Conservation (phyloP, 2,329 filamentous ascomycete species). For the Paecilomyces sp. region DNA sequence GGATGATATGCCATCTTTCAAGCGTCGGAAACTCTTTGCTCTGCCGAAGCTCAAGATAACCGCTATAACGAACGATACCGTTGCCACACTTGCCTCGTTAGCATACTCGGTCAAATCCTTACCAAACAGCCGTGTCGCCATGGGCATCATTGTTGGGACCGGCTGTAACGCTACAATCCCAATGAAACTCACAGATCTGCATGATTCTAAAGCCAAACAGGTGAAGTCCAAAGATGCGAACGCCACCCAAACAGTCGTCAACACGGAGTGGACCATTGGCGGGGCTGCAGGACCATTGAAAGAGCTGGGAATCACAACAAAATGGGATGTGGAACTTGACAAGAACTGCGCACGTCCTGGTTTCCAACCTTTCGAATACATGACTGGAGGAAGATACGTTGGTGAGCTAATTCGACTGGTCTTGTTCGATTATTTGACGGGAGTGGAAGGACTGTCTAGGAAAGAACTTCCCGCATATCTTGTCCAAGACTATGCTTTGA, state of each 20-base stretch:
- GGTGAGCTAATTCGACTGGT: conserved; percentile 69
- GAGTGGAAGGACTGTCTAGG: conserved; percentile 30
- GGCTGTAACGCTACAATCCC: conserved; percentile 76
- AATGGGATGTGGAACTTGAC: conserved; percentile 65
- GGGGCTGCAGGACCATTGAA: conserved; percentile 63
- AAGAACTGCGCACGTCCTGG: conserved; percentile 61
- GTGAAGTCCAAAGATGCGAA: conserved; percentile 41
- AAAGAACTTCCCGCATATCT: conserved; percentile 49
- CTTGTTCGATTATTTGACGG: conserved; percentile 57
- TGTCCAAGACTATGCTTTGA: conserved; percentile 54
- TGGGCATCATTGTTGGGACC: conserved; percentile 76
- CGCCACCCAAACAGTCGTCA: conserved; percentile 64
- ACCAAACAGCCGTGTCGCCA: conserved; percentile 58
- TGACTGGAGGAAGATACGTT: conserved; percentile 72
- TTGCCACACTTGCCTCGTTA: conserved; percentile 71
- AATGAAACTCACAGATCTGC: conserved; percentile 56
- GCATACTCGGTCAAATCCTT: conserved; percentile 62
- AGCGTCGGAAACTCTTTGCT: conserved; percentile 38
- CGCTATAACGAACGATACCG: conserved; percentile 75
- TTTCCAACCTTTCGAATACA: conserved; percentile 78
- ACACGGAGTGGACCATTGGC: conserved; percentile 79
- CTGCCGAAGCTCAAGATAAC: conserved; percentile 63
- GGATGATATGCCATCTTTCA: conserved; percentile 34
- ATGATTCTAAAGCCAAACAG: conserved; percentile 53
- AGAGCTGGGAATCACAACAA: conserved; percentile 53